phyloP scores from a whole-genome alignment of 2,329 filamentous ascomycete genomes.

The Pestalotiopsis sp. region DNA sequence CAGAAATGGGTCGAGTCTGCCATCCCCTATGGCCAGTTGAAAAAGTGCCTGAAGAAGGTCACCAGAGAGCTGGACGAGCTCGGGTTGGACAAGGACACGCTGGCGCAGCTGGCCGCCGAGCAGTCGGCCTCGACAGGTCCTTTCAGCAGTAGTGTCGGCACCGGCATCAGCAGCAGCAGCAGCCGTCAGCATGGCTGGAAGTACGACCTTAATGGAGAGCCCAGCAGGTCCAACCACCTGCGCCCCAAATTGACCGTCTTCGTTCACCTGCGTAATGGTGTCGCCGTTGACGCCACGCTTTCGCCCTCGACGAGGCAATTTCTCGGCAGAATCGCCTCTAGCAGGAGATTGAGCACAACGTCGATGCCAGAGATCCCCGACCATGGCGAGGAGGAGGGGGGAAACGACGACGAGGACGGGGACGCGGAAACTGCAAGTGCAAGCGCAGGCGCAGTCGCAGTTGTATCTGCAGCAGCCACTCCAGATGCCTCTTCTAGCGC shows the following conservation, averaged over 20 bases:
- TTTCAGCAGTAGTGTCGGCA: constrained; percentile 22
- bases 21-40: constrained; percentile 82
- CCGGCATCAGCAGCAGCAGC: too few species aligned
- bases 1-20: constrained; percentile 72
- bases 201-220: constrained; percentile 58
- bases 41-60: constrained; percentile 86
- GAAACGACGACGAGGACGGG: neutral
- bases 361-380: neutral
- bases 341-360: constrained; percentile 17
- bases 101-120: constrained; percentile 65
- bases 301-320: constrained; percentile 67
- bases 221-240: constrained; percentile 49
- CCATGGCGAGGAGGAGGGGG: neutral
- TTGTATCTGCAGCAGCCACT: neutral
- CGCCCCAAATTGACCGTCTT: constrained; percentile 72
- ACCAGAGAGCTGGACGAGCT: constrained; percentile 70
- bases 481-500: neutral
- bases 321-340: constrained; percentile 61
- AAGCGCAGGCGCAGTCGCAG: neutral
- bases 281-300: constrained; percentile 69
- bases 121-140: constrained; percentile 43
- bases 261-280: constrained; percentile 67
- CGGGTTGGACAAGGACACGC: constrained; percentile 72
- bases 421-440: neutral
- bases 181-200: constrained; percentile 39